phyloP scores from a whole-genome alignment of 2,329 filamentous ascomycete species.

The Teratosphaeria gauchensis region DNA sequence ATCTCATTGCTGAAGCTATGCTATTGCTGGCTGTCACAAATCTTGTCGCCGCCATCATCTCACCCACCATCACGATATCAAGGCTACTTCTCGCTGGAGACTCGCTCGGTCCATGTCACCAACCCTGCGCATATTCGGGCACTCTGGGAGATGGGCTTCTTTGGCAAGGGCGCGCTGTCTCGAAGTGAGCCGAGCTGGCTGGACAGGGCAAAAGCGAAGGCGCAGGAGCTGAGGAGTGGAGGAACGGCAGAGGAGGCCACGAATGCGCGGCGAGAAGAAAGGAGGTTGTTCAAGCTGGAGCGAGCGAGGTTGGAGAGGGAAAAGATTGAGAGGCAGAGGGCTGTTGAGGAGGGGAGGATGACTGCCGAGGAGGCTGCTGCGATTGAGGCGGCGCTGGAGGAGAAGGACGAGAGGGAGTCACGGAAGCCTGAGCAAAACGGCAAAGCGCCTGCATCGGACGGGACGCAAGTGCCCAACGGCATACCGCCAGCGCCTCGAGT shows the following conservation, averaged over 20 bases:
- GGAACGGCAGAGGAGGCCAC: conserved; percentile 75
- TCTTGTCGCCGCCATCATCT: conserved; percentile 53
- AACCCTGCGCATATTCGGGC: conserved; percentile 66
- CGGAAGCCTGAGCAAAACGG: conserved; percentile 5
- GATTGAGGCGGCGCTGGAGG: conserved; percentile 23
- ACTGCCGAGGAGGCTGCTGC: conserved; percentile 2
- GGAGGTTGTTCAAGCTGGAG: conserved; percentile 79
- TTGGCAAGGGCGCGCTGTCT: conserved; percentile 86
- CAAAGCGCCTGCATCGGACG: background rate
- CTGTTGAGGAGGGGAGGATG: conserved; percentile 42
- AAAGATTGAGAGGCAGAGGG: conserved; percentile 60
- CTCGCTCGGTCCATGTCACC: conserved; percentile 73
- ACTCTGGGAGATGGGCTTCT: conserved; percentile 95
- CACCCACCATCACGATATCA: conserved; percentile 57
- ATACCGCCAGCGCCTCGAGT: background rate
- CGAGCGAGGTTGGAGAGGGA: conserved; percentile 80
- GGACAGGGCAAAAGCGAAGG: conserved; percentile 65
- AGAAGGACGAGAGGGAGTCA: conserved; percentile 32
- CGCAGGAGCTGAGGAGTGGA: conserved; percentile 31
- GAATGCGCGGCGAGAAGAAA: conserved; percentile 64
- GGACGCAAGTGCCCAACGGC: too few relatives aligned
- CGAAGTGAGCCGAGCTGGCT: conserved; percentile 93
- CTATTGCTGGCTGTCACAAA: conserved; percentile 66
- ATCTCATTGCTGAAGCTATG: conserved; percentile 74
- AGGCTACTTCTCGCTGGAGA: conserved; percentile 72